These are phyloP conservation scores for Haplosporangium sp. DNA, from an alignment of 371 early-diverging fungal species.

Conservation along the genomic window DNA sequence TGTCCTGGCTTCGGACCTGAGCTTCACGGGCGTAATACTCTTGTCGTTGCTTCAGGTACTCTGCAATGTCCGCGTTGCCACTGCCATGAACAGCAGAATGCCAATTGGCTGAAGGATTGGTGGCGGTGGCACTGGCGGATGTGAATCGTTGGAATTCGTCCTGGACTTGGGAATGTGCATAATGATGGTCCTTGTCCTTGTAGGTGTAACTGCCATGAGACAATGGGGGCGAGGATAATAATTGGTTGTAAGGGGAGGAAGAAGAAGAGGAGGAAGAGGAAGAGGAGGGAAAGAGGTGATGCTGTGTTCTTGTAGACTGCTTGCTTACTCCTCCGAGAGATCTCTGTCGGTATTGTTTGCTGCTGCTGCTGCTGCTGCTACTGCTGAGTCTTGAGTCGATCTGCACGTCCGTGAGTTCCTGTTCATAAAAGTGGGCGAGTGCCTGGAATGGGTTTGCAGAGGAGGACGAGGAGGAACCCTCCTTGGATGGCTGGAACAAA, in stretches of 20 bases:
- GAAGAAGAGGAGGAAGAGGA: conserved; percentile 12
- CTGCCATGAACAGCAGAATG: neutral
- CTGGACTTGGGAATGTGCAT: neutral
- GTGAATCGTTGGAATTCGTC: conserved; percentile 21
- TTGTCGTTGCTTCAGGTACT: conserved; percentile 37
- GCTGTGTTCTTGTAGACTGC: conserved; percentile 2
- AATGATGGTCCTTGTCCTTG: neutral
- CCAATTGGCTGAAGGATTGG: too few relatives aligned
- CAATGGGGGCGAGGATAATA: neutral
- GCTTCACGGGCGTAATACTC: conserved; percentile 45
- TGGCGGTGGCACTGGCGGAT: too few relatives aligned
- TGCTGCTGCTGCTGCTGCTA: conserved; percentile 3
- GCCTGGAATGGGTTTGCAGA: conserved; percentile 40
- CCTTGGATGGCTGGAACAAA: conserved; percentile 31
- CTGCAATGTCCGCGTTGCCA: conserved; percentile 12
- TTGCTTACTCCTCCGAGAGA: neutral
- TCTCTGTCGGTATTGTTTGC: conserved; percentile 14
- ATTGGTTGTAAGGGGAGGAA: neutral
- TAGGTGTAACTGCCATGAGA: neutral
- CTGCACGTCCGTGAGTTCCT: conserved; percentile 35
- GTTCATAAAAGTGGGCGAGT: conserved; percentile 48
- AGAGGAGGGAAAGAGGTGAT: conserved; percentile 31
- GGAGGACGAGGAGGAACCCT: conserved; percentile 26
- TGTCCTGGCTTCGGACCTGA: conserved; percentile 31
- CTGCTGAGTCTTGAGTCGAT: conserved; percentile 19